Conservation (phyloP, 1,284 basidiomycete species). For the Puccinia novopanici region DNA sequence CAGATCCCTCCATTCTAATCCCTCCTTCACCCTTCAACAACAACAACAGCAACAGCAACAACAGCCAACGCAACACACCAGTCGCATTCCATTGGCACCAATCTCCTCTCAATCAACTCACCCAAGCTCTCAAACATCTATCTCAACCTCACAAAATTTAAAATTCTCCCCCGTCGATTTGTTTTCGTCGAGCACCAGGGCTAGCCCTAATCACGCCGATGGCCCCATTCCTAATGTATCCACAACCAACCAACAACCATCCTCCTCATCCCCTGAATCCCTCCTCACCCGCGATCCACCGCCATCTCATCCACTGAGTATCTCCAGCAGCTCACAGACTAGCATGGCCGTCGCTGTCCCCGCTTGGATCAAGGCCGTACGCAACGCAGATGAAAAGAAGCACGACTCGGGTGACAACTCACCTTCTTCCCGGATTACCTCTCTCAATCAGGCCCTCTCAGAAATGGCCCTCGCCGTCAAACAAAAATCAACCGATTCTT, state of each 20-base stretch:
- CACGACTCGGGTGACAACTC: not conserved
- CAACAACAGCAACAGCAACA: no score
- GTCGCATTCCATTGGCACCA: conserved; percentile 16
- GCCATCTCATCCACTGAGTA: not conserved
- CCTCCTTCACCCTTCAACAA: no score
- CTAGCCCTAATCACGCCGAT: not conserved
- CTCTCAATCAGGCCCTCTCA: not conserved
- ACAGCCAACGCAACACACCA: conserved; percentile 9
- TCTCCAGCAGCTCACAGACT: not conserved
- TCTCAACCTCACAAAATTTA: not conserved
- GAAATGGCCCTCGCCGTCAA: not conserved
- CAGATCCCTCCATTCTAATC: not conserved
- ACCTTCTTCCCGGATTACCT: not conserved
- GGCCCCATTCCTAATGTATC: not conserved
- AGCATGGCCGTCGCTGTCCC: conserved; percentile 26
- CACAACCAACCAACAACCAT: not conserved
- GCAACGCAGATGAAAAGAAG: conserved; percentile 23
- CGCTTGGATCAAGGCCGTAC: conserved; percentile 38
- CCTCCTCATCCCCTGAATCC: not conserved
- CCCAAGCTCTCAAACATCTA: not conserved
- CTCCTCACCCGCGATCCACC: no score
- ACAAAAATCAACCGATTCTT: not conserved
- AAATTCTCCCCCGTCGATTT: not conserved
- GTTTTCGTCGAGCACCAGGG: not conserved
- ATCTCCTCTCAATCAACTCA: conserved; percentile 8